Evolutionary conservation across 2,329 filamentous ascomycete species (phyloP).

Genomic region (Polytolypa hystricis): DNA sequence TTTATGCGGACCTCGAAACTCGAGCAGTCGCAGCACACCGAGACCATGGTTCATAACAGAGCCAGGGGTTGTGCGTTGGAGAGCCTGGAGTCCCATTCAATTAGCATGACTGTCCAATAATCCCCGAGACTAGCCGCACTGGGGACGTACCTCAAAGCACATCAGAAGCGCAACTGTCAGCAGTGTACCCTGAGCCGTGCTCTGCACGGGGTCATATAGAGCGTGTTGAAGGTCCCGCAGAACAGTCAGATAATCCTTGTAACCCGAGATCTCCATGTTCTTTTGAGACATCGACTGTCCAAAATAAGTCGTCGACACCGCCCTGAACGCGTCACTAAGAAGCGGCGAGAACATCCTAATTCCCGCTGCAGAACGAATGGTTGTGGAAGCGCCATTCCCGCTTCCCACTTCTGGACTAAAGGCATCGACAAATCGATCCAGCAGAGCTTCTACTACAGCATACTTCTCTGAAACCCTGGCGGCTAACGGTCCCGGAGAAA

Average conservation of each 20-base stretch:
- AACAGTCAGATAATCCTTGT: slow-evolving; percentile 25
- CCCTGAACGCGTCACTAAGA: slow-evolving; percentile 26
- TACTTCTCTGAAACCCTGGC: slow-evolving; percentile 1
- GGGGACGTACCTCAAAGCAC: slow-evolving; percentile 24
- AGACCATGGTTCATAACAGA: slow-evolving; percentile 24
- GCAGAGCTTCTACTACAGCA: slow-evolving; percentile 21
- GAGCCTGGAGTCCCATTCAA: slow-evolving; percentile 19
- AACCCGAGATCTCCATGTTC: slow-evolving; percentile 23
- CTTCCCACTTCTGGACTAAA: slow-evolving; percentile 28
- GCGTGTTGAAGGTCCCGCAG: slow-evolving; percentile 27
- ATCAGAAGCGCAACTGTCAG: slow-evolving; percentile 28
- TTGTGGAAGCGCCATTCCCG: slow-evolving; percentile 23
- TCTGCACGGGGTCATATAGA: slow-evolving; percentile 24
- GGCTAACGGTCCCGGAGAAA: too few relatives aligned
- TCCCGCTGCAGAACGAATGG: slow-evolving; percentile 25
- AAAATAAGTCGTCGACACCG: slow-evolving; percentile 29
- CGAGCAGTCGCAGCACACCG: slow-evolving; percentile 26
- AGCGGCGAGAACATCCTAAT: slow-evolving; percentile 32
- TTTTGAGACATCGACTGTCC: slow-evolving; percentile 26
- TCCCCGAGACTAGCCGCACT: too few relatives aligned
- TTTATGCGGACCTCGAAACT: slow-evolving; percentile 29
- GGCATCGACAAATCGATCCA: slow-evolving; percentile 30
- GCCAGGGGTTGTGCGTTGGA: slow-evolving; percentile 25
- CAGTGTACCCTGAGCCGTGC: slow-evolving; percentile 27
- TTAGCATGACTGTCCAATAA: too few relatives aligned